Base-by-base conservation (phyloP, 176 grass and related monocot species). In the Bromus sterilis region DNA sequence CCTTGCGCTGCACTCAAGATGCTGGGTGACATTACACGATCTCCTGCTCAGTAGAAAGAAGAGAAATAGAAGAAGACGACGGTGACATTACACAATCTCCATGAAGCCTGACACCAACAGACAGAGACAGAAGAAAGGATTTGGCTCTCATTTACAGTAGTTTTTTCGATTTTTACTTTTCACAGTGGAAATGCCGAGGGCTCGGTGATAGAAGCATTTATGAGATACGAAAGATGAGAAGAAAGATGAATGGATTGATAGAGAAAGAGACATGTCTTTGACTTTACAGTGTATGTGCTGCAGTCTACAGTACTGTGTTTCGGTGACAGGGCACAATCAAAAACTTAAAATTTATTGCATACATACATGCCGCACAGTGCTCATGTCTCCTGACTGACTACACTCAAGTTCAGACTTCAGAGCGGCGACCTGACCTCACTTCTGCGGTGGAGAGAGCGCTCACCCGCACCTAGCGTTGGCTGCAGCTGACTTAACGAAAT, bases 1-100 rank as follows among this genome's bases (percentile, higher is more conserved):
- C 95, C 95, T 80, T 98, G 95, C 82, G 46, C 89, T 83, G 89
- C 95, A 24, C 81, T 98, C 61, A 87, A 93, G 81, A 93, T 98
- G 92, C 28, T 98, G 41, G 78, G 62, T 77, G 88, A 91, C 29
- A 91, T 98, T 73, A 93, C 92, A 41, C 80, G 76, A 59, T 91
- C 90, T 74, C 83, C 87, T 83, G 84, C 86, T 77, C 77, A 24
- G 34, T 90, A 78, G 56, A 85, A 28, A 84, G 64, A 48, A n/a
- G n/a, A n/a, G n/a, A n/a, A n/a, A n/a, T n/a, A 80, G 29, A 66
- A 82, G 37, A 78, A 34, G 71, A 83, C 26, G 61, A 78, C 11
- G 65, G 29, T 26, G 29, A 33, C 60, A 33, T 29, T 29, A 63
- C 24, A 69, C 62, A n/a, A n/a, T n/a, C n/a, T n/a, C n/a, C n/a